These are phyloP conservation scores for Rhodofomes roseus DNA, from an alignment of 1,284 basidiomycete species.

Conservation along the genomic window DNA sequence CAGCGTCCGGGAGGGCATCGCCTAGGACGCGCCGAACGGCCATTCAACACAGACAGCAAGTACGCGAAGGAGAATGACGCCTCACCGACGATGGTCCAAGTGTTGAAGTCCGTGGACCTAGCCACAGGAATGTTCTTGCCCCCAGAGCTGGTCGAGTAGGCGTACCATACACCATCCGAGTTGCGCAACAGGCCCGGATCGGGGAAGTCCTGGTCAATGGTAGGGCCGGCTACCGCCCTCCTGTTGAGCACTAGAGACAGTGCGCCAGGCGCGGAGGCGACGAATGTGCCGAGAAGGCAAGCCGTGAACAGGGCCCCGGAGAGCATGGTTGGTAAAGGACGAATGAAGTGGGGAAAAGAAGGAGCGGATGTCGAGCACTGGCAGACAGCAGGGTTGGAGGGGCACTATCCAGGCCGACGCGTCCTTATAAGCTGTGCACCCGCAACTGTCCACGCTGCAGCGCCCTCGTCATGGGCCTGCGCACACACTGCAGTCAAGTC, in stretches of 20 bases:
- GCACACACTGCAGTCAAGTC: not conserved
- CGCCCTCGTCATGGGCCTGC: not conserved
- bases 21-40: not conserved
- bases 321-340: not conserved
- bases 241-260: not conserved
- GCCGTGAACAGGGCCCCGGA: not conserved
- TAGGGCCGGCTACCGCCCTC: not conserved
- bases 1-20: not conserved
- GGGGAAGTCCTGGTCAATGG: conserved; percentile 6
- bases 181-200: conserved; percentile 6
- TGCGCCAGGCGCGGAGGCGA: not conserved
- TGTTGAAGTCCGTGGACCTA: conserved; percentile 1
- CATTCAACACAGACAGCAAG: not conserved
- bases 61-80: not conserved
- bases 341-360: not conserved
- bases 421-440: not conserved
- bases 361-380: not conserved
- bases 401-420: not conserved
- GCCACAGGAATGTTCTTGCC: conserved; percentile 3
- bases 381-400: not conserved
- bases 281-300: not conserved
- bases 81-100: not conserved
- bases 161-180: conserved; percentile 6
- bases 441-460: not conserved
- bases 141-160: conserved; percentile 5